These are phyloP conservation scores for Candida railenensis DNA, from an alignment of 805 yeast species.

Conservation along the genomic window DNA sequence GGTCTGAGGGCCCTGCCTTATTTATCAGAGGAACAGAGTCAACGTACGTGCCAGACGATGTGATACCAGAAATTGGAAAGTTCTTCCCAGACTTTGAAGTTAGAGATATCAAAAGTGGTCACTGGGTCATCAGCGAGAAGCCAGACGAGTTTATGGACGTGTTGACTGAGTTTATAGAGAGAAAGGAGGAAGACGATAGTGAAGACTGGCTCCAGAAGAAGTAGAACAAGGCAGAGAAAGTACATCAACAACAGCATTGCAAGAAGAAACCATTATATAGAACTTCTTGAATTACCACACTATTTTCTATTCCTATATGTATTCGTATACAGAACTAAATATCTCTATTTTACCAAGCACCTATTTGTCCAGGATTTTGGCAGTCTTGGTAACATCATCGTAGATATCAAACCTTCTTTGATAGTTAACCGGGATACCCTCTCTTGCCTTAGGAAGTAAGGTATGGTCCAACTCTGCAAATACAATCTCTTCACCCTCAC, in stretches of 20 bases:
- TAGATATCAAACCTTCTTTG: conserved; percentile 44
- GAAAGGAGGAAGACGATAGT: conserved; percentile 33
- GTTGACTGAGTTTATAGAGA: conserved; percentile 62
- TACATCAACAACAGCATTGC: no score
- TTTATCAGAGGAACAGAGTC: conserved; percentile 80
- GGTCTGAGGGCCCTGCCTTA: conserved; percentile 64
- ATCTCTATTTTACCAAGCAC: no score
- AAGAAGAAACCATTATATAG: no score
- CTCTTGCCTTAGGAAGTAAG: conserved; percentile 39
- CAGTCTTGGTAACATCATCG: conserved; percentile 26
- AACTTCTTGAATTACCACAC: no score
- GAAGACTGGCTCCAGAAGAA: not conserved
- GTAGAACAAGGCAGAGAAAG: not conserved
- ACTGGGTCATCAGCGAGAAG: conserved; percentile 89
- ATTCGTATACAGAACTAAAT: no score
- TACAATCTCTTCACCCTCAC: conserved; percentile 44
- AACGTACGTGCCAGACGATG: conserved; percentile 79
- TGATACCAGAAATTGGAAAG: conserved; percentile 65
- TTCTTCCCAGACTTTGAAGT: conserved; percentile 79
- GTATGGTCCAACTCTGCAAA: conserved; percentile 41
- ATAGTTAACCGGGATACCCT: conserved; percentile 41
- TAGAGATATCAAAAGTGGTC: conserved; percentile 80
- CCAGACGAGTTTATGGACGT: conserved; percentile 70
- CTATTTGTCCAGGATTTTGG: conserved; percentile 4
- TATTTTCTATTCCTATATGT: not conserved